phyloP scores from a whole-genome alignment of 441 rosid species.

The Geranium incanum region DNA sequence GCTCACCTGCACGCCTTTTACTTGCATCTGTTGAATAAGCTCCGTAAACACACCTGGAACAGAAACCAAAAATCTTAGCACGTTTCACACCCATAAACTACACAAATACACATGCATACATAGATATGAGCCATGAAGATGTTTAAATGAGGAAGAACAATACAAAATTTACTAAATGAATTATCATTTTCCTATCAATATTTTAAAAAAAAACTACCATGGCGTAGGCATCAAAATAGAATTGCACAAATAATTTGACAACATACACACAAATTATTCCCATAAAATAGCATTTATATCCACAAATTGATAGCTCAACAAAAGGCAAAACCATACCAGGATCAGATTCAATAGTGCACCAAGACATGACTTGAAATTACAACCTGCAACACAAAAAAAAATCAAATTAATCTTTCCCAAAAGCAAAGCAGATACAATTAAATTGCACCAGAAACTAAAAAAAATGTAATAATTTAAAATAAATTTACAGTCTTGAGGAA shows the following conservation, averaged over 20 bases:
- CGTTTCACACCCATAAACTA: constrained; percentile 11
- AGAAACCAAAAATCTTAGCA: constrained; percentile 14
- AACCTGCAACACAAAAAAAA: constrained; percentile 18
- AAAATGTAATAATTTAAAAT: neutral
- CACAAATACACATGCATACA: neutral
- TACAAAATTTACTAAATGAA: neutral
- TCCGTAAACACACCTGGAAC: constrained; percentile 96
- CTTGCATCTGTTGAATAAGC: constrained; percentile 94
- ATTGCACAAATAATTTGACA: neutral
- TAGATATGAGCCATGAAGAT: constrained; percentile 4
- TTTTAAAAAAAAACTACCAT: neutral
- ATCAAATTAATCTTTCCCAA: neutral
- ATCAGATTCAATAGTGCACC: constrained; percentile 98
- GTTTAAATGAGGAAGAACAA: constrained; percentile 5
- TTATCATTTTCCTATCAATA: too few relatives aligned
- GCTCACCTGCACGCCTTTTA: constrained; percentile 90
- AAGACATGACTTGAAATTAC: constrained; percentile 53
- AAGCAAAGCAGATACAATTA: neutral
- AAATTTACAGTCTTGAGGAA: neutral
- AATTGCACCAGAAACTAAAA: neutral
- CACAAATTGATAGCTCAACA: neutral
- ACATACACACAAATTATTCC: neutral
- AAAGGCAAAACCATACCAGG: constrained; percentile 53
- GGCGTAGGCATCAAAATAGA: neutral
- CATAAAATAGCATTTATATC: neutral